Base-by-base conservation (phyloP, 768 basidiomycete species). In the Lactifluus volemus region DNA sequence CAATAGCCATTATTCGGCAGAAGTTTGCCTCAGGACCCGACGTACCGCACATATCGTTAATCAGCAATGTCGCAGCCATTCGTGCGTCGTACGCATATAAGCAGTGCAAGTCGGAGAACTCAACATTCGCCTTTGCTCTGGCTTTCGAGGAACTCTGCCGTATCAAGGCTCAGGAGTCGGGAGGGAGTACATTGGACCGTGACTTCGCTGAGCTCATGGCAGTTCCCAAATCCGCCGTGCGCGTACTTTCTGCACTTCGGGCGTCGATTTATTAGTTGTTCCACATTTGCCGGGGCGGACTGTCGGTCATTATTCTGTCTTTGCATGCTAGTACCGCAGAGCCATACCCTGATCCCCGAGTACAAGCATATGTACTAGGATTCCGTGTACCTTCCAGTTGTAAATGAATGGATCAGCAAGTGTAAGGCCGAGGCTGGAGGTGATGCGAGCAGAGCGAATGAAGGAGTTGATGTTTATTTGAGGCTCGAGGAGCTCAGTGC, bases 141-240 rank as follows among this genome's bases (percentile, higher is more conserved):
- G 64, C 63, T 2, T 48, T 54, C 42, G 29, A 55, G 6, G 58
- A 48, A 0, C 51, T 65, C 14, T 65, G 64, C 47, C 14, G 10
- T 11, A 59, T 65, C 47, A 65, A 65, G 54, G 64, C 63, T n/a
- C 49, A 41, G 47, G 63, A 51, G 32, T 29, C 15, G 30, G 47
- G 53, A 62, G 59, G 1, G 21, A 25, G 9, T 3, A 49, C 12
- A 14, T 21, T 68, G 19, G 67, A 66, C 32, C 29, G 21, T 21
- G 49, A 55, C 30, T 36, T 66, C 8, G 54, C 48, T n/a, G 48
- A 52, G 73, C 75, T 42, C 49, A 78, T 21, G 73, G 78, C 7
- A 71, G 78, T 51, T 66, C 85, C 5, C 53, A 63, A 48, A 52
- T 2, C 3, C n/a, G 25, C 61, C 11, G 52, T 49, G 52, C 61